Percentiles rank a stretch among this genome's conserved stretches.
Evolutionary conservation across 2,329 filamentous ascomycete genomes (phyloP).

Genomic region (Colletotrichum sp.): DNA sequence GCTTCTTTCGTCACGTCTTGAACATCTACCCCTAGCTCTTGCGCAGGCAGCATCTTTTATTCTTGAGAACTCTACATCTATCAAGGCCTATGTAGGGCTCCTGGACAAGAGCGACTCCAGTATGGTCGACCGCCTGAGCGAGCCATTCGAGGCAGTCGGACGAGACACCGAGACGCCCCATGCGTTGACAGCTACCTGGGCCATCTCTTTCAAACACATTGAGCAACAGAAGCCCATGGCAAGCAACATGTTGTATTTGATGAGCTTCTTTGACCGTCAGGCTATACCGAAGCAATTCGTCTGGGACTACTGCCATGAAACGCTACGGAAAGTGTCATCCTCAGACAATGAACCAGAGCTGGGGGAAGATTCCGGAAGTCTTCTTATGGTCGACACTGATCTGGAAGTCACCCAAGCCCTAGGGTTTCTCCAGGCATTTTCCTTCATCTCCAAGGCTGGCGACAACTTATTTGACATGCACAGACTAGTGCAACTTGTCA

Average conservation of each 20-base stretch:
- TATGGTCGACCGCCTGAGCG: constrained; percentile 26
- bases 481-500: constrained; percentile 36
- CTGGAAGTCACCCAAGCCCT: constrained; percentile 8
- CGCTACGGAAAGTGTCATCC: neutral
- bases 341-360: accelerated
- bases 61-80: constrained; percentile 27
- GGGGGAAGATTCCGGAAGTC: accelerated
- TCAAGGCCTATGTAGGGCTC: constrained; percentile 31
- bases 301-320: constrained; percentile 22
- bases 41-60: neutral
- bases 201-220: constrained; percentile 35
- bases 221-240: constrained; percentile 32
- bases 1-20: constrained; percentile 19
- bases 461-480: constrained; percentile 30
- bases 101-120: constrained; percentile 23
- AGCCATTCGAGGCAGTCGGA: constrained; percentile 26
- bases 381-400: neutral
- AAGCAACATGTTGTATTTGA: constrained; percentile 40
- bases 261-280: constrained; percentile 42
- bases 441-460: constrained; percentile 25
- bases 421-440: constrained; percentile 32
- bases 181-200: constrained; percentile 30
- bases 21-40: neutral
- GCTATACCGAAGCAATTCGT: constrained; percentile 40
- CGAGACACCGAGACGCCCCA: constrained; percentile 32